Evolutionary conservation across 2,329 filamentous ascomycete species (phyloP).

Genomic region (Pyrenochaeta sp.): DNA sequence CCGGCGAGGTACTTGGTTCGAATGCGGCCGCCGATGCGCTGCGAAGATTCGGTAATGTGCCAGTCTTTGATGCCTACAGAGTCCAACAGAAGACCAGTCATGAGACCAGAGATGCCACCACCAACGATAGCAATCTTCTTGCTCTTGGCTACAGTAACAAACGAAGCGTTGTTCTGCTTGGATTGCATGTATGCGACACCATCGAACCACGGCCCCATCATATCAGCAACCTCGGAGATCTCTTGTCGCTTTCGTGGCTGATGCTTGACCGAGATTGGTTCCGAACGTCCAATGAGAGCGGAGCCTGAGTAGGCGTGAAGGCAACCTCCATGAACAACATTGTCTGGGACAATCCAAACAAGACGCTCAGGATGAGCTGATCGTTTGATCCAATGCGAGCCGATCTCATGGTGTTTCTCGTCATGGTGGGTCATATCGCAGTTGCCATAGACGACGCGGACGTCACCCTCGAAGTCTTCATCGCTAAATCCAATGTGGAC

Average conservation of each 20-base stretch:
- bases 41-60: slow-evolving; percentile 67
- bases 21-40: slow-evolving; percentile 69
- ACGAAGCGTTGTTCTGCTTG: slow-evolving; percentile 61
- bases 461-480: slow-evolving; percentile 51
- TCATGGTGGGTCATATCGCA: slow-evolving; percentile 48
- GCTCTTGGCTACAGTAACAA: slow-evolving; percentile 62
- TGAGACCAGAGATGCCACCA: slow-evolving; percentile 70
- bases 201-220: slow-evolving; percentile 70
- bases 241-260: slow-evolving; percentile 47
- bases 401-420: slow-evolving; percentile 55
- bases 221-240: slow-evolving; percentile 59
- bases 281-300: slow-evolving; percentile 52
- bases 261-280: slow-evolving; percentile 47
- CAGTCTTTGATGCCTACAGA: slow-evolving; percentile 66
- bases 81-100: slow-evolving; percentile 60
- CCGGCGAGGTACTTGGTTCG: slow-evolving; percentile 69
- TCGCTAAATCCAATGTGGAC: slow-evolving; percentile 55
- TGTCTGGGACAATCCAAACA: slow-evolving; percentile 56
- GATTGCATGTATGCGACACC: slow-evolving; percentile 66
- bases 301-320: slow-evolving; percentile 55
- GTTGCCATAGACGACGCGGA: slow-evolving; percentile 56
- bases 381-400: slow-evolving; percentile 45
- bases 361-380: slow-evolving; percentile 54
- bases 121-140: slow-evolving; percentile 70
- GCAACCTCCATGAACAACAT: slow-evolving; percentile 50